A percentile compares a stretch with the other conserved stretches of the same genome.
phyloP scores from a whole-genome alignment of 2,329 filamentous ascomycete species.

The Aspergillus fumigatus region DNA sequence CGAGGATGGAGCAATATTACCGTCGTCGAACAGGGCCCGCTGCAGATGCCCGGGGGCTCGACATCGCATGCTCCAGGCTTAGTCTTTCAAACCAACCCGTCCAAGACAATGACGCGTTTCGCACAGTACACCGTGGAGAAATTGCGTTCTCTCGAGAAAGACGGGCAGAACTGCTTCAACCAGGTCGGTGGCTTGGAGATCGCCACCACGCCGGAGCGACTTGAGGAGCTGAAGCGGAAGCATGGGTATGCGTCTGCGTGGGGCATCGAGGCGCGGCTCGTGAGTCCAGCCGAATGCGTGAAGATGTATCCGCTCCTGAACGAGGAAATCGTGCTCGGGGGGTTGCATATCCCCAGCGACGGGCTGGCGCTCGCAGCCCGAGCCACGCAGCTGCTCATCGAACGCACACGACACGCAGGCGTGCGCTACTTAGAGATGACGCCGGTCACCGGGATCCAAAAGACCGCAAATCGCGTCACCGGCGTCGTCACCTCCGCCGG shows the following conservation, averaged over 20 bases:
- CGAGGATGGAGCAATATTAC: slow-evolving; percentile 62
- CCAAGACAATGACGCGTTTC: slow-evolving; percentile 49
- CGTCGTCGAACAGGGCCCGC: slow-evolving; percentile 60
- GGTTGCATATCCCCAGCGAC: slow-evolving; percentile 57
- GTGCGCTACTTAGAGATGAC: slow-evolving; percentile 56
- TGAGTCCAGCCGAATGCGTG: slow-evolving; percentile 51
- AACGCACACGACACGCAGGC: slow-evolving; percentile 53
- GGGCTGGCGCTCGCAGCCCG: slow-evolving; percentile 58
- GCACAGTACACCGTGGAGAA: slow-evolving; percentile 61
- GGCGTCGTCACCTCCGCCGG: slow-evolving; percentile 51
- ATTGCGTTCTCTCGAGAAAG: slow-evolving; percentile 49
- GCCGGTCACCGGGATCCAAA: slow-evolving; percentile 55
- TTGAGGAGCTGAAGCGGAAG: slow-evolving; percentile 60
- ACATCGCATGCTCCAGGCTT: slow-evolving; percentile 62
- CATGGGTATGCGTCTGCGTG: slow-evolving; percentile 58
- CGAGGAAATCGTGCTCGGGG: slow-evolving; percentile 52
- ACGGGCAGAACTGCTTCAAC: slow-evolving; percentile 53
- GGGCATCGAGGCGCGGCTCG: slow-evolving; percentile 53
- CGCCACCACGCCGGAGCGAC: slow-evolving; percentile 55
- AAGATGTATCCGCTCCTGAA: slow-evolving; percentile 53
- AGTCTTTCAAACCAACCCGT: slow-evolving; percentile 57
- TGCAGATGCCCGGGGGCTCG: slow-evolving; percentile 60
- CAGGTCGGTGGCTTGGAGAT: slow-evolving; percentile 60
- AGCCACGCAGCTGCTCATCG: slow-evolving; percentile 59
- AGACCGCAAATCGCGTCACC: slow-evolving; percentile 47